Conservation (phyloP, 2,329 filamentous ascomycete species). For the Neonectria sp. region DNA sequence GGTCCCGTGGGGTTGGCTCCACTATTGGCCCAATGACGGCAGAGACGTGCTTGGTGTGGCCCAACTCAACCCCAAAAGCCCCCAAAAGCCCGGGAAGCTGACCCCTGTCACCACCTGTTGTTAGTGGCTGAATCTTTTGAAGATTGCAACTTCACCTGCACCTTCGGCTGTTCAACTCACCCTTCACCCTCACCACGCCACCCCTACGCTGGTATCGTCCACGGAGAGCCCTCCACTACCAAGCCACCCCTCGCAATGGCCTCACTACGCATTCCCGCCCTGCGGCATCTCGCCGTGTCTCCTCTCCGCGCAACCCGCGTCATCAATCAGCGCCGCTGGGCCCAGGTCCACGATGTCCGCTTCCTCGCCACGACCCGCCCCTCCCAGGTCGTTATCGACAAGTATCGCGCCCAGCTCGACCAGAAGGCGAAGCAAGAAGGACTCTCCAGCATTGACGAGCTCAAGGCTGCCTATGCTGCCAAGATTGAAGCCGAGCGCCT, state of each 20-base stretch:
- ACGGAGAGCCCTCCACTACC: constrained; percentile 15
- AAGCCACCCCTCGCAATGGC: constrained; percentile 59
- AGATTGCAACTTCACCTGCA: constrained; percentile 5
- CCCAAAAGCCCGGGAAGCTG: constrained; percentile 16
- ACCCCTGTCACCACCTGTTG: constrained; percentile 31
- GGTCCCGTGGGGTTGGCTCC: constrained; percentile 34
- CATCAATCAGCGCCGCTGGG: constrained; percentile 83
- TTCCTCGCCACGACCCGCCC: constrained; percentile 86
- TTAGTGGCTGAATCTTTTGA: constrained; percentile 37
- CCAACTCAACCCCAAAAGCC: constrained; percentile 5
- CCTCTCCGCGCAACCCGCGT: constrained; percentile 52
- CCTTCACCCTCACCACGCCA: constrained; percentile 6
- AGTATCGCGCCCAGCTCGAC: constrained; percentile 89
- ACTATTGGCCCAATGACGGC: constrained; percentile 44
- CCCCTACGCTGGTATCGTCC: constrained; percentile 23
- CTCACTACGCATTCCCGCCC: constrained; percentile 61
- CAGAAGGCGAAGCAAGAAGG: constrained; percentile 84
- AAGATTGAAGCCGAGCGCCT: constrained; percentile 83
- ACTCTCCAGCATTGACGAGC: constrained; percentile 77
- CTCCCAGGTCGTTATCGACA: constrained; percentile 80
- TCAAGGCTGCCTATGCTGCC: constrained; percentile 88
- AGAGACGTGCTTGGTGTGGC: constrained; percentile 13
- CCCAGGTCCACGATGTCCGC: constrained; percentile 91
- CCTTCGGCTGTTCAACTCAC: background rate
- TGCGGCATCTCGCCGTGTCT: constrained; percentile 62